Evolutionary conservation across 352 stramenopile species (phyloP).

Genomic region (Globisporangium recalcitrans): DNA sequence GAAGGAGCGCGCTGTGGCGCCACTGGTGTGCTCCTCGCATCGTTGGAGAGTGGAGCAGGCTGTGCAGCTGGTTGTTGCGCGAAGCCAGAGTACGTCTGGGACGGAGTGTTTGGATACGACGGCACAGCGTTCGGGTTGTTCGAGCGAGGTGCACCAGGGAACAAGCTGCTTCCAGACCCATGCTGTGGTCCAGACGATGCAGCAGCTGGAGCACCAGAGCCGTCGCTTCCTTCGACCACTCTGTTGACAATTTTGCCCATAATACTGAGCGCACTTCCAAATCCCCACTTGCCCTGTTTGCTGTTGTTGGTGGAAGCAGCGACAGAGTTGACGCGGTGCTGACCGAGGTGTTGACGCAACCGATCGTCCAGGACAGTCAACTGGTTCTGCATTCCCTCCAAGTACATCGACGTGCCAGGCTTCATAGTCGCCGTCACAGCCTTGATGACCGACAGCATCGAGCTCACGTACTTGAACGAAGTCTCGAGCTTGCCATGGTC

Average conservation of each 20-base stretch:
- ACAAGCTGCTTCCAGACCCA: slow-evolving; percentile 27
- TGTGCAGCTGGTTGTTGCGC: slow-evolving; percentile 20
- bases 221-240: slow-evolving; percentile 74
- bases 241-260: slow-evolving; percentile 87
- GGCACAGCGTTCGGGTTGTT: slow-evolving; percentile 17
- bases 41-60: slow-evolving; percentile 11
- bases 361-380: slow-evolving; percentile 82
- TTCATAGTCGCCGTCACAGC: slow-evolving; percentile 75
- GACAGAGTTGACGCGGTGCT: slow-evolving; percentile 67
- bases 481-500: slow-evolving; percentile 82
- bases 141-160: slow-evolving; percentile 28
- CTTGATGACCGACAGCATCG: slow-evolving; percentile 79
- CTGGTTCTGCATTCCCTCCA: slow-evolving; percentile 87
- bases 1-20: slow-evolving; percentile 6
- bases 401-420: slow-evolving; percentile 76
- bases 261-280: slow-evolving; percentile 76
- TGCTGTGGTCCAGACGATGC: slow-evolving; percentile 1
- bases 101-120: slow-evolving; percentile 25
- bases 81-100: slow-evolving; percentile 16
- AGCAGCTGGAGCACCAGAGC: slow-evolving; percentile 11
- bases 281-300: slow-evolving; percentile 71
- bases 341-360: slow-evolving; percentile 76
- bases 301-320: slow-evolving; percentile 34
- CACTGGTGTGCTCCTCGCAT: slow-evolving; percentile 1
- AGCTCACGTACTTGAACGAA: slow-evolving; percentile 84